Evolutionary conservation across 139 green algal species (phyloP).

Genomic region (Micractinium sp.): DNA sequence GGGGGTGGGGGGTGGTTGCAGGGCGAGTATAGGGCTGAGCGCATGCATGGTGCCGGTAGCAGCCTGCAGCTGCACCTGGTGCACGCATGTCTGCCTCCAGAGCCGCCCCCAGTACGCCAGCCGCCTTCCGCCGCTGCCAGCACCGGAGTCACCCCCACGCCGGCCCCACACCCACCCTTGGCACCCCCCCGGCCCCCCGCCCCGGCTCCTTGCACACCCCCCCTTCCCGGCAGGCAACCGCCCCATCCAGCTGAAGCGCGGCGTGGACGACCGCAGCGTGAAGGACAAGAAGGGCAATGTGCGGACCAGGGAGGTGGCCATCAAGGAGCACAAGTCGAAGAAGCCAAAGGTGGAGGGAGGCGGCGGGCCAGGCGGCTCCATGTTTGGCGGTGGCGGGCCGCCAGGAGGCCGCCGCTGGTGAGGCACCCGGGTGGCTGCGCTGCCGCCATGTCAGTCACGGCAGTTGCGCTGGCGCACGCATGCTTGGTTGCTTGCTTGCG

Average conservation of each 20-base stretch:
- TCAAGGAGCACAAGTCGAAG: conserved; percentile 5
- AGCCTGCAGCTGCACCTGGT: no score
- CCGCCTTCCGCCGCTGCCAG: no score
- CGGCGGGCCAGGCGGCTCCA: no score
- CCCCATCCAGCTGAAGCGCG: conserved; percentile 88
- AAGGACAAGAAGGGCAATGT: conserved; percentile 30
- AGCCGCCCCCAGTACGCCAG: no score
- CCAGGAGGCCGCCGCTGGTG: not conserved
- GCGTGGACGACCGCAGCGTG: conserved; percentile 74
- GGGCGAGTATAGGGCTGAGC: no score
- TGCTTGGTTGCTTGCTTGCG: no score
- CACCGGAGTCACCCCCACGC: no score
- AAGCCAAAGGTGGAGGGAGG: not conserved
- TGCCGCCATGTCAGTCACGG: no score
- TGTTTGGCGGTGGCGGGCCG: not conserved
- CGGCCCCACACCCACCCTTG: no score
- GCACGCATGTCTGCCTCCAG: no score
- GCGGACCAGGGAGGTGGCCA: not conserved
- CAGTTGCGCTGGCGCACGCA: no score
- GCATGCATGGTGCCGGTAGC: no score
- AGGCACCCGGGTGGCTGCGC: not conserved
- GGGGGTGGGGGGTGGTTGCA: not conserved
- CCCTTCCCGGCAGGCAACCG: conserved; percentile 70
- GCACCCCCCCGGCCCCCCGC: not conserved
- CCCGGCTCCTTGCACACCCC: not conserved